phyloP scores from a whole-genome alignment of 2,329 filamentous ascomycete species.

The Sclerotinia nivalis region DNA sequence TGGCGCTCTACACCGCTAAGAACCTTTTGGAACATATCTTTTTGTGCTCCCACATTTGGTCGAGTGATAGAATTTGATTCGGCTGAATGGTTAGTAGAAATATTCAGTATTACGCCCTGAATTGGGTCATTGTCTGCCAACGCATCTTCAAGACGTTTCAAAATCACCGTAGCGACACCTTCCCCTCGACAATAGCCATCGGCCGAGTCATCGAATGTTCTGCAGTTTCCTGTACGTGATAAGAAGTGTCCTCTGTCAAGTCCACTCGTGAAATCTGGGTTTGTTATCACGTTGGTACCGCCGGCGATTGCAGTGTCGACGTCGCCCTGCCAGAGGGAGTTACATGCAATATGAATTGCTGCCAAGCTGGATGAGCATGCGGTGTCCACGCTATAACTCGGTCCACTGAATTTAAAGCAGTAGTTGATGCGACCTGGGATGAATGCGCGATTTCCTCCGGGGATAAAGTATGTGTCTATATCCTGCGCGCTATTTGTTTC shows the following conservation, averaged over 20 bases:
- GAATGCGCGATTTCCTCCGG: conserved; percentile 35
- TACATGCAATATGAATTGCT: conserved; percentile 54
- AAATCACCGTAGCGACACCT: conserved; percentile 45
- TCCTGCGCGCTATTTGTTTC: conserved; percentile 36
- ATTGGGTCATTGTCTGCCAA: too few species aligned
- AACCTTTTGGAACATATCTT: too few species aligned
- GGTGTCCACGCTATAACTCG: conserved; percentile 59
- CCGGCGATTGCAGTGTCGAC: conserved; percentile 47
- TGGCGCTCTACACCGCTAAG: too few species aligned
- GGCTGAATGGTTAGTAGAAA: too few species aligned
- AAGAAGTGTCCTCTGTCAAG: conserved; percentile 26
- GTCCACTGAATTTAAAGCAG: conserved; percentile 46
- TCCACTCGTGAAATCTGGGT: conserved; percentile 43
- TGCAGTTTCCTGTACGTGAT: conserved; percentile 30
- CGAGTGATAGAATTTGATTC: too few species aligned
- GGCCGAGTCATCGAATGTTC: conserved; percentile 59
- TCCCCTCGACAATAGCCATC: conserved; percentile 67
- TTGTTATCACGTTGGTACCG: conserved; percentile 42
- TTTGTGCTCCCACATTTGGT: too few species aligned
- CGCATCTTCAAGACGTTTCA: too few species aligned
- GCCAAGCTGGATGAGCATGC: conserved; percentile 59
- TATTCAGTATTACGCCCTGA: too few species aligned
- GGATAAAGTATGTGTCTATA: conserved; percentile 36
- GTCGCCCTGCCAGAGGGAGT: conserved; percentile 50
- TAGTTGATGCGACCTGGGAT: conserved; percentile 42